Evolutionary conservation across 768 basidiomycete species (phyloP), one percentile per base, ranked within the genome.

Genomic region (Amanita pallidorosea): DNA sequence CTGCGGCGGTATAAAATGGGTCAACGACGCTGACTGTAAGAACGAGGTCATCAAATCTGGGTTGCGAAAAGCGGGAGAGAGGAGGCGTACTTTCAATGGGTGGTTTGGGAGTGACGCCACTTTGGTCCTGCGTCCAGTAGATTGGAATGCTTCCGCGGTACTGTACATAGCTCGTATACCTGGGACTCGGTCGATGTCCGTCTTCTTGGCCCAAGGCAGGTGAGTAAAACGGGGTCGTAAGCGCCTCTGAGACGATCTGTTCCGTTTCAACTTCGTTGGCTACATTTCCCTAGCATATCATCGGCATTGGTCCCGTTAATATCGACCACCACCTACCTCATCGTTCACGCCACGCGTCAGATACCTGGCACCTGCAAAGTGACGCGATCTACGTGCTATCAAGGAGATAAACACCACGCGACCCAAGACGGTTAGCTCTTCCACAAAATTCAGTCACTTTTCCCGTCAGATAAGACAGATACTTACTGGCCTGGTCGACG

Each of bases 221-320:
- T 56, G 75, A 85, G 61, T 92, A 90, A 62, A 96, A 94, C 0
- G 92, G 81, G 0, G 92, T 94, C 0, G 88, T 94, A 5, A 89
- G 62, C 0, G 88, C 86, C 61, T 95, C 93, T 7, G 85, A 87
- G 0, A 95, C 90, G 46, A 99, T 95, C 60, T 99, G 96, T 63
- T 99, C 96, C 0, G 93, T 96, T 67, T 99, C 96, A 2, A 99
- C 96, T 65, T 98, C 96, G 61, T 99, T 99, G 2, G 95, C 95
- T 8, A 98, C 95, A 61, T 94, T 91, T 3, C 96, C 96, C 92
- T 96, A 54, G n/a, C 17, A 33, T 7, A 9, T 20, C 35, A 18
- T 29, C 15, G 29, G 53, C 7, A 7, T 6, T 7, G 2, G 46
- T 7, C 4, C 4, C 12, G 18, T 27, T 37, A 36, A 15, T 34